These are phyloP conservation scores for Trifolium dubium DNA, from an alignment of 306 rosid genomes.

Conservation along the genomic window DNA sequence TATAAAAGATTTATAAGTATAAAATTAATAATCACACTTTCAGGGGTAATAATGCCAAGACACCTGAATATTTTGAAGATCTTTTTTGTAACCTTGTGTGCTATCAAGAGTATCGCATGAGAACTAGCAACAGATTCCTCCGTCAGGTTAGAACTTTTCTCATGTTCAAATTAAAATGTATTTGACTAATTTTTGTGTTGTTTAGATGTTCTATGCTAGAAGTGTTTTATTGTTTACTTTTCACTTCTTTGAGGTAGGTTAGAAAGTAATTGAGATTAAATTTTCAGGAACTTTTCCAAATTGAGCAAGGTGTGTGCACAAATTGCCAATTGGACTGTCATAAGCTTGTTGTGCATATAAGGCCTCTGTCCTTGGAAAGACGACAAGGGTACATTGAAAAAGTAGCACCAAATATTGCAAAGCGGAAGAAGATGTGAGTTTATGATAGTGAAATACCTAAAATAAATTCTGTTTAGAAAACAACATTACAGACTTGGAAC, in stretches of 20 bases:
- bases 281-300: constrained; percentile 85
- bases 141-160: constrained; percentile 69
- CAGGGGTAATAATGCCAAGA: constrained; percentile 79
- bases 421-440: constrained; percentile 71
- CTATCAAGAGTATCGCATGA: constrained; percentile 83
- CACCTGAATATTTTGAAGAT: constrained; percentile 91
- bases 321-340: constrained; percentile 87
- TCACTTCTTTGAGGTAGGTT: constrained; percentile 33
- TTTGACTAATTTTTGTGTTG: constrained; percentile 13
- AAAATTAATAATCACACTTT: constrained; percentile 47
- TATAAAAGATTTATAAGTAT: constrained; percentile 29
- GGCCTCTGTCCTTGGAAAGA: constrained; percentile 68
- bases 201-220: constrained; percentile 21
- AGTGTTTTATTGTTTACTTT: constrained; percentile 15
- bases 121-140: constrained; percentile 81
- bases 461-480: constrained; percentile 13
- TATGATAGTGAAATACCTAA: constrained; percentile 32
- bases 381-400: constrained; percentile 74
- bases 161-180: constrained; percentile 24
- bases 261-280: constrained; percentile 34
- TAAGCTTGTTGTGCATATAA: constrained; percentile 73
- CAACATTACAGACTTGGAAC: neutral
- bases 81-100: constrained; percentile 89
- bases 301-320: constrained; percentile 87
- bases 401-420: constrained; percentile 78